phyloP scores from a whole-genome alignment of 495 filamentous ascomycete genomes.

The Endocarpon pusillum region DNA sequence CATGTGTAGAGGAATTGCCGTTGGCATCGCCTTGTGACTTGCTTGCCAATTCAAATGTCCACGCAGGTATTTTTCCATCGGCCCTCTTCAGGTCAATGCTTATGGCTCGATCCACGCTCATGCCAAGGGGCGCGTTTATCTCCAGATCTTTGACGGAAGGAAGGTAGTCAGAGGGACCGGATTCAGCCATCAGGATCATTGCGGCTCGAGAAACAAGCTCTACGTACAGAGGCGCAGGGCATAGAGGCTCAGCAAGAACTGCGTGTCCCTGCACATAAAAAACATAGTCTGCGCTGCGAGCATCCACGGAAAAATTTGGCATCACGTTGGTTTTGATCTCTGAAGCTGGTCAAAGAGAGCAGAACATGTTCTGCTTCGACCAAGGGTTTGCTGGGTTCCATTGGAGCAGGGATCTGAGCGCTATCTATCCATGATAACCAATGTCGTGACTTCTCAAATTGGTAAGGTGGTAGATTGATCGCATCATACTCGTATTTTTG shows the following conservation, averaged over 20 bases:
- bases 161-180: too few species aligned
- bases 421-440: slow-evolving; percentile 23
- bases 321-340: slow-evolving; percentile 1
- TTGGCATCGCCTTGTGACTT: too few species aligned
- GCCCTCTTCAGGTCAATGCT: too few species aligned
- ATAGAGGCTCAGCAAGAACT: slow-evolving; percentile 10
- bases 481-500: slow-evolving; percentile 20
- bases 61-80: too few species aligned
- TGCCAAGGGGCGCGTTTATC: too few species aligned
- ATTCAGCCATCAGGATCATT: slow-evolving; percentile 6
- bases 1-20: too few species aligned
- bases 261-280: slow-evolving; percentile 13
- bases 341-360: neutral
- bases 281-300: too few species aligned
- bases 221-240: slow-evolving; percentile 23
- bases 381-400: neutral
- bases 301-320: neutral
- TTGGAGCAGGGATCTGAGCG: neutral
- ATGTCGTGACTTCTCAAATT: slow-evolving; percentile 31
- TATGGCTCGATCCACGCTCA: too few species aligned
- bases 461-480: slow-evolving; percentile 34
- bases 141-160: too few species aligned
- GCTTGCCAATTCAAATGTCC: too few species aligned
- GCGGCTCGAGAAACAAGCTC: slow-evolving; percentile 14
- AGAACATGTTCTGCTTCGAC: neutral